A percentile compares a stretch with the other conserved stretches of the same genome.
These are phyloP conservation scores for Plasmodium falciparum DNA, from an alignment of 169 alveolate genomes.

Conservation along the genomic window DNA sequence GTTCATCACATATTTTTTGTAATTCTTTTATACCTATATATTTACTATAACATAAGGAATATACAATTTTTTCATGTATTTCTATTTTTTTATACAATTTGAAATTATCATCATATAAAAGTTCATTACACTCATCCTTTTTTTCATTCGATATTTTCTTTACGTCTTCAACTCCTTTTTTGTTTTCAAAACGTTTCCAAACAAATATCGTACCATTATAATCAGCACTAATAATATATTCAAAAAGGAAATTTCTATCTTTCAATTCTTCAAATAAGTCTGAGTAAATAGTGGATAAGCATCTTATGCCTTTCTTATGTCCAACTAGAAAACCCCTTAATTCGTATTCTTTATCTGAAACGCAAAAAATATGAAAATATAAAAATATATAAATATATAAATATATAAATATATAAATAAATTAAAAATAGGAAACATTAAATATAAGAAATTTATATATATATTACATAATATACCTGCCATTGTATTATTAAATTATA, in stretches of 20 bases:
- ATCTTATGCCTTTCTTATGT: constrained; percentile 55
- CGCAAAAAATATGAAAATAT: not conserved
- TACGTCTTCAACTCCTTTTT: not conserved
- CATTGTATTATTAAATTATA: too few relatives aligned
- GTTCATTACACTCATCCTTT: not conserved
- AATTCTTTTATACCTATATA: constrained; percentile 56
- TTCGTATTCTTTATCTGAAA: constrained; percentile 31
- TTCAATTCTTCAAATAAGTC: constrained; percentile 16
- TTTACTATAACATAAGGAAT: constrained; percentile 43
- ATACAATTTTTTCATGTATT: constrained; percentile 55
- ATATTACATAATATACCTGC: too few relatives aligned
- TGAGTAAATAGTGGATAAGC: constrained; percentile 26
- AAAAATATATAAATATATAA: too few relatives aligned
- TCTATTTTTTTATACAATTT: constrained; percentile 48
- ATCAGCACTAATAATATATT: constrained; percentile 61
- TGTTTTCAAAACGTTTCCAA: constrained; percentile 22
- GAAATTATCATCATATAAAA: constrained; percentile 11
- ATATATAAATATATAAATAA: too few relatives aligned
- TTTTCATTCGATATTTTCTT: not conserved
- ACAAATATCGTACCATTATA: constrained; percentile 38
- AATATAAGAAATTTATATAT: too few relatives aligned
- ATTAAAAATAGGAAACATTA: too few relatives aligned
- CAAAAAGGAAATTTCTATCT: constrained; percentile 14
- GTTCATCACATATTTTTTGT: not conserved
- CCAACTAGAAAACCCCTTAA: constrained; percentile 40